Base-by-base conservation (phyloP, 306 rosid genomes). In the Pachyrhizus erosus region DNA sequence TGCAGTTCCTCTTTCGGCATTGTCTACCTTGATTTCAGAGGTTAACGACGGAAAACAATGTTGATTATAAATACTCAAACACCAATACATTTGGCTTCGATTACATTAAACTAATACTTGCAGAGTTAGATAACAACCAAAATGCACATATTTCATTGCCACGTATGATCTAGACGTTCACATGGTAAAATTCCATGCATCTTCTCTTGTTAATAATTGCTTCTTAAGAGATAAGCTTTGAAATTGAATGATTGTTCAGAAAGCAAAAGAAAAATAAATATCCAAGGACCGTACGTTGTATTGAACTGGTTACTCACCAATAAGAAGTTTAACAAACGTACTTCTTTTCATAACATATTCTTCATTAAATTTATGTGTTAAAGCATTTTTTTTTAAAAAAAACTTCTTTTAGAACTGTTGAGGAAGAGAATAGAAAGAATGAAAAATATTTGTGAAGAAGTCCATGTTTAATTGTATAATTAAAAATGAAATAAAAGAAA, bases 111-210 rank as follows among this genome's bases (percentile, higher is more conserved):
- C 3, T 39, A 40, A 21, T 40, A 18, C 4, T 29, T 34, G 37
- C 4, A 42, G 29, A 40, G 39, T 2, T 29, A 10, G 27, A 55
- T 68, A 54, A 34, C n/a, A 7, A 49, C 13, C 15, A 12, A 72
- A 52, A 4, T 31, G 2, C 54, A 1, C n/a, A 31, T n/a, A 29
- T 62, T 60, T 64, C 0, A 5, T 24, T 73, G 80, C 76, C 84
- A 84, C 80, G 76, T 78, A 51, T 3, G 24, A 8, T 39, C 17
- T 34, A 7, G 5, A 10, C 60, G 20, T 34, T n/a, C 65, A 46
- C 73, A 60, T 62, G 58, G 17, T n/a, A 12, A 34, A 83, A 77
- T 74, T 52, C 15, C 14, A 3, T 57, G 33, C 64, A 55, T 42
- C 37, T 68, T 67, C 65, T 1, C 70, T 20, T 33, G 40, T 34